A percentile compares a stretch with the other conserved stretches of the same genome.
Conservation (phyloP, 352 stramenopile genomes). For the Phytophthora podocarpi region DNA sequence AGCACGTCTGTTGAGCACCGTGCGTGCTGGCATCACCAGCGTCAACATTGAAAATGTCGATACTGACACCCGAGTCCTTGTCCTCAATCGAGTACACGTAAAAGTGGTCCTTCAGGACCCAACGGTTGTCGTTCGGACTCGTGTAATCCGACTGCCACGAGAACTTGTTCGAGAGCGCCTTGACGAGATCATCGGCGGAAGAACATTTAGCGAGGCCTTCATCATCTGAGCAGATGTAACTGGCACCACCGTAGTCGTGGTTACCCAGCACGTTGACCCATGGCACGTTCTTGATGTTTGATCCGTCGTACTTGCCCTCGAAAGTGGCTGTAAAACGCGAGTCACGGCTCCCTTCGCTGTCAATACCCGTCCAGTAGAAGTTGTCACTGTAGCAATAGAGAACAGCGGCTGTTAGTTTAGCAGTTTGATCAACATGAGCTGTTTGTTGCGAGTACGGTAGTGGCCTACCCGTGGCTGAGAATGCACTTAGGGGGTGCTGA, state of each 20-base stretch:
- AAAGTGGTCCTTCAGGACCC: slow-evolving; percentile 73
- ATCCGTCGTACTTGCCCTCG: slow-evolving; percentile 63
- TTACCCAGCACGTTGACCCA: slow-evolving; percentile 84
- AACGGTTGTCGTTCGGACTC: slow-evolving; percentile 75
- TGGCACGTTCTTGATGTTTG: slow-evolving; percentile 56
- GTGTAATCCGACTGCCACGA: slow-evolving; percentile 65
- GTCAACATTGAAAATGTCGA: slow-evolving; percentile 83
- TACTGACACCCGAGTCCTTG: slow-evolving; percentile 42
- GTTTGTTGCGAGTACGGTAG: neutral
- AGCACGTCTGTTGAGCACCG: slow-evolving; percentile 75
- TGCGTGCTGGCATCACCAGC: slow-evolving; percentile 70
- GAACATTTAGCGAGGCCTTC: slow-evolving; percentile 47
- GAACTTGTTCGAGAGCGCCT: slow-evolving; percentile 62
- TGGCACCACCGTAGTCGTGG: slow-evolving; percentile 82
- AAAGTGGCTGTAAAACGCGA: slow-evolving; percentile 76
- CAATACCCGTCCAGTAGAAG: slow-evolving; percentile 85
- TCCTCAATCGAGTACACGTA: slow-evolving; percentile 65
- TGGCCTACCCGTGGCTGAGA: slow-evolving; percentile 61
- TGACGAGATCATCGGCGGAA: slow-evolving; percentile 50
- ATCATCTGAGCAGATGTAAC: slow-evolving; percentile 64
- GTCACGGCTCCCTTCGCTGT: slow-evolving; percentile 43
- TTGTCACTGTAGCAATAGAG: slow-evolving; percentile 51
- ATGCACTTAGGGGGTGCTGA: slow-evolving; percentile 60
- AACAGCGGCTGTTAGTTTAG: slow-evolving; percentile 1
- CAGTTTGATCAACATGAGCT: neutral